These are phyloP conservation scores for Ulvella scutata DNA, from an alignment of 139 green algal species.

Conservation along the genomic window DNA sequence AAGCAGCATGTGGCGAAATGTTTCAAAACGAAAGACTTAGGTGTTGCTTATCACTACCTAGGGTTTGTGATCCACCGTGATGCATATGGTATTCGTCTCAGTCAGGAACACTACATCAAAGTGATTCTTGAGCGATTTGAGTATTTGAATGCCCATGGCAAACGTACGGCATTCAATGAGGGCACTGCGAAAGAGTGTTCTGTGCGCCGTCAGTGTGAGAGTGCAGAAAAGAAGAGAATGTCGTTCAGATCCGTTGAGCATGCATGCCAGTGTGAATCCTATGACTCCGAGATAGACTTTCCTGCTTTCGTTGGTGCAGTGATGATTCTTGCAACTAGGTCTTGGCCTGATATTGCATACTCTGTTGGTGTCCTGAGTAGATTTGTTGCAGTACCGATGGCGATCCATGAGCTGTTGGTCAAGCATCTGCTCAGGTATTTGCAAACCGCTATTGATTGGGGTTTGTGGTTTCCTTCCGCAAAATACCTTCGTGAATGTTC, in stretches of 20 bases:
- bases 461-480: too few relatives aligned
- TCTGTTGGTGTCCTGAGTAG: conserved; percentile 17
- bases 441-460: neutral
- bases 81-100: conserved; percentile 8
- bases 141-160: neutral
- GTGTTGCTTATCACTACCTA: neutral
- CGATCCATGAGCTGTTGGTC: conserved; percentile 15
- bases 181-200: too few relatives aligned
- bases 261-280: neutral
- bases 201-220: too few relatives aligned
- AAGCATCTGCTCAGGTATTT: conserved; percentile 17
- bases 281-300: neutral
- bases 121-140: conserved; percentile 8
- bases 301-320: conserved; percentile 17
- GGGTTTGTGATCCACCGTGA: conserved; percentile 8
- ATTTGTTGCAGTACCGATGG: conserved; percentile 17
- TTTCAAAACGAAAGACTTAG: too few relatives aligned
- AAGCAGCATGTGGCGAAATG: neutral
- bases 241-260: neutral
- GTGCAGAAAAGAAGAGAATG: too few relatives aligned
- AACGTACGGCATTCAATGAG: neutral
- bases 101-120: neutral
- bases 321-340: conserved; percentile 11
- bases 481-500: neutral
- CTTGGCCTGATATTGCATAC: conserved; percentile 21